These are phyloP conservation scores for Globisporangium rhizosaccharum DNA, from an alignment of 352 stramenopile species.

Conservation along the genomic window DNA sequence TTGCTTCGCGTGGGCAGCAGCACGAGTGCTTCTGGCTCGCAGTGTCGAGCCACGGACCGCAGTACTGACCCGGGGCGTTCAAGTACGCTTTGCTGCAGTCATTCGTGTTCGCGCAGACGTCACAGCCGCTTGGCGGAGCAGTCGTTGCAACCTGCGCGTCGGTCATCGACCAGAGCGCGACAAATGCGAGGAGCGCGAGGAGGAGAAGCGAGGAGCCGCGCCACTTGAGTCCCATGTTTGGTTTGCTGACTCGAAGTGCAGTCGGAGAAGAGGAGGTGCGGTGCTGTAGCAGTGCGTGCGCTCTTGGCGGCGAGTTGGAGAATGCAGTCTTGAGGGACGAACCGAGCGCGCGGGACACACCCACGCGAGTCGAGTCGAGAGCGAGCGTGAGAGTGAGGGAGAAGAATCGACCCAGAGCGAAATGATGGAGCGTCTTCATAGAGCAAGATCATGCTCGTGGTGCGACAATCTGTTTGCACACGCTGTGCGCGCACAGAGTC, in stretches of 20 bases:
- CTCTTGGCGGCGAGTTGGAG: neutral
- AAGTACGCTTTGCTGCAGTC: conserved; percentile 52
- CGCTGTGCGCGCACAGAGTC: too few relatives aligned
- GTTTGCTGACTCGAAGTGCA: too few relatives aligned
- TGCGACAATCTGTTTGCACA: too few relatives aligned
- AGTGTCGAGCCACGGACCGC: conserved; percentile 41
- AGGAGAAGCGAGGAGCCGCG: conserved; percentile 7
- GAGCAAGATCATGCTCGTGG: too few relatives aligned
- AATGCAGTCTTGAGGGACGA: too few relatives aligned
- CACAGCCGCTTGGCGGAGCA: conserved; percentile 18
- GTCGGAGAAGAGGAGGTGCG: neutral
- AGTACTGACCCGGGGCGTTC: conserved; percentile 36
- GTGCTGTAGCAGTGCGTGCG: neutral
- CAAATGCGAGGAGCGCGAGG: conserved; percentile 10
- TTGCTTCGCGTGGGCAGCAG: conserved; percentile 39
- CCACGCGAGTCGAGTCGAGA: too few relatives aligned
- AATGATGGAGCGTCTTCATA: too few relatives aligned
- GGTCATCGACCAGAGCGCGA: conserved; percentile 7
- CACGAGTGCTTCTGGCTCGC: conserved; percentile 33
- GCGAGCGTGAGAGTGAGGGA: too few relatives aligned
- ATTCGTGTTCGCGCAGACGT: conserved; percentile 45
- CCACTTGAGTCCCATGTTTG: conserved; percentile 6
- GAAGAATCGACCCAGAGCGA: too few relatives aligned
- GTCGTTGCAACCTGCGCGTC: conserved; percentile 8
- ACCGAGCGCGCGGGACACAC: too few relatives aligned